Evolutionary conservation across 441 rosid genomes (phyloP), one percentile per base, ranked within the genome.

Genomic region (Eruca vesicaria): DNA sequence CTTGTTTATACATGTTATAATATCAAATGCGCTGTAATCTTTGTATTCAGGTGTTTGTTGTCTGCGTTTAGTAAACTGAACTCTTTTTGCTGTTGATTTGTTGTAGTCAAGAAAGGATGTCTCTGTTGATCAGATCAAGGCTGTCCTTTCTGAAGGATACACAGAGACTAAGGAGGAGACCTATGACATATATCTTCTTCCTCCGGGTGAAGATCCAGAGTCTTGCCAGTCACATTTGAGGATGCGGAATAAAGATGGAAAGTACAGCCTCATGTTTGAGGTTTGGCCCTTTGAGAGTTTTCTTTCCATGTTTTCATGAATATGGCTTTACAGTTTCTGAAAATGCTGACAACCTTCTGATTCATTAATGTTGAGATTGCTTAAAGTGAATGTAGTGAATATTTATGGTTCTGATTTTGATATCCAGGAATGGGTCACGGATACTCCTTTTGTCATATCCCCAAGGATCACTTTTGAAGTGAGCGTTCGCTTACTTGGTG

Each of bases 191-290:
- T 93, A 93, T 86, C 97, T 96, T 69, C 85, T 96, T 74, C 99
- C 99, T 68, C 99, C 98, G 7, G 99, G 98, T 78, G 99, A 96
- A 89, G 98, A 96, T 85, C 94, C 92, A 36, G 97, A 96, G 81
- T 82, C 98, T 29, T 96, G 99, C 71, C 99, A 96, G 70, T 96
- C 99, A 50, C 93, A 96, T 83, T 73, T 96, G 81, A 89, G 99
- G 83, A 96, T 96, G 98, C 87, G 97, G 81, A 90, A 96, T 69
- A 96, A 90, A 87, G 98, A 96, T 71, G 99, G 99, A 80, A 93
- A 91, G 84, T 96, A 96, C 76, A 93, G 87, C 81, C 99, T 96
- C 78, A 96, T 96, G 99, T 96, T 96, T 84, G 99, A 96, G 99
- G 99, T 96, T 76, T 78, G 92, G 33, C 62, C 66, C 45, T n/a